A percentile compares a stretch with the other conserved stretches of the same genome.
Conservation (phyloP, 164 flowering plant species). For the Nelumbo lutea region DNA sequence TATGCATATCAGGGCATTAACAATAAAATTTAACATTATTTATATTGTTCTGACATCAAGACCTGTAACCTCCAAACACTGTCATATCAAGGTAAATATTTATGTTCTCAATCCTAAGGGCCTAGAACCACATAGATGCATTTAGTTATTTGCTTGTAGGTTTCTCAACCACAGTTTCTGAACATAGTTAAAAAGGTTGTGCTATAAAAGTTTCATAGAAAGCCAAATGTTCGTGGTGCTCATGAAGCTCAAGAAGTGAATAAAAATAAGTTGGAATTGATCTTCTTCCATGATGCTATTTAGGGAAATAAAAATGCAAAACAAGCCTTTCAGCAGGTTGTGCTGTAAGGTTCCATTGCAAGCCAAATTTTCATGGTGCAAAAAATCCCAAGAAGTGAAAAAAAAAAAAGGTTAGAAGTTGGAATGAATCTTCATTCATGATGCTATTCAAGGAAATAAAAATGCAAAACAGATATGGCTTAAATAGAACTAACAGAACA, state of each 20-base stretch:
- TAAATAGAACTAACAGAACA: too few relatives aligned
- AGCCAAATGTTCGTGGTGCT: neutral
- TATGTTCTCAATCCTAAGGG: neutral
- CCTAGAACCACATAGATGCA: neutral
- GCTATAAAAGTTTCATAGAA: neutral
- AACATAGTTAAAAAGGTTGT: neutral
- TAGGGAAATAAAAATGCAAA: neutral
- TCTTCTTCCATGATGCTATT: neutral
- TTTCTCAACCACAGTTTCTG: neutral
- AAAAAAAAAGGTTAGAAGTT: too few relatives aligned
- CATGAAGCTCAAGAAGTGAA: neutral
- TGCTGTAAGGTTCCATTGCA: too few relatives aligned
- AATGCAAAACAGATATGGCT: too few relatives aligned
- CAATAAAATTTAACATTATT: too few relatives aligned
- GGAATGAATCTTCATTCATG: too few relatives aligned
- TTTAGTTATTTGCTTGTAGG: too few relatives aligned
- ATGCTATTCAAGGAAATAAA: too few relatives aligned
- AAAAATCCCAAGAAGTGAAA: too few relatives aligned
- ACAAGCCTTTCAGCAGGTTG: neutral
- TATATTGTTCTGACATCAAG: neutral
- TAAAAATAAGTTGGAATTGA: neutral
- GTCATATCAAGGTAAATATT: neutral
- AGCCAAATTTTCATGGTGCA: too few relatives aligned
- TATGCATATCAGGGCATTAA: too few relatives aligned
- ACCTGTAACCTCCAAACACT: neutral